Evolutionary conservation across 73 alveolate species (phyloP).

Genomic region (Blepharisma japonicum): DNA sequence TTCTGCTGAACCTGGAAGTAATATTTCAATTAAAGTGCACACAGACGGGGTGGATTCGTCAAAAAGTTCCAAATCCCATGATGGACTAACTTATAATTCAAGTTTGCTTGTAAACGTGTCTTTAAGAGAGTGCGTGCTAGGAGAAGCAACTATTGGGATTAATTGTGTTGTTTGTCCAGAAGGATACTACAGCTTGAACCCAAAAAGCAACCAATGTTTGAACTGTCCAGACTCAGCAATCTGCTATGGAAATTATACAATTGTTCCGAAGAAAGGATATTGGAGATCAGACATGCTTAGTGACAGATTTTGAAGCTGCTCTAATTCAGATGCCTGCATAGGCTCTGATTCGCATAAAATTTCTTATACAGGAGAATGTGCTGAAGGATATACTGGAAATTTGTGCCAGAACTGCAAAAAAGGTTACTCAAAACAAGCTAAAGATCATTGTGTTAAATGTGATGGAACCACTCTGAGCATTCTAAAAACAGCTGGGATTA

Average conservation of each 20-base stretch:
- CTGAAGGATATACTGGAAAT: constrained; percentile 49
- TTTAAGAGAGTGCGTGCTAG: background rate
- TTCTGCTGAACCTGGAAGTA: background rate
- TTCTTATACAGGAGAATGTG: constrained; percentile 39
- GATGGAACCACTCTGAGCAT: constrained; percentile 36
- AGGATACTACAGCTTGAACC: background rate
- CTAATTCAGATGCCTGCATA: constrained; percentile 40
- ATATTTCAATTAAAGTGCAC: background rate
- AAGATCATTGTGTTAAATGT: constrained; percentile 46
- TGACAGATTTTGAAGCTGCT: constrained; percentile 32
- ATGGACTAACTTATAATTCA: background rate
- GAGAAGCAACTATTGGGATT: background rate
- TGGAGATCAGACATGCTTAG: constrained; percentile 25
- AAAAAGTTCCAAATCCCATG: background rate
- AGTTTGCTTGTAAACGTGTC: background rate
- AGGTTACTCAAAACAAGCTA: constrained; percentile 41
- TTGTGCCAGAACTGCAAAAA: constrained; percentile 51
- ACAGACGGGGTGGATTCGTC: background rate
- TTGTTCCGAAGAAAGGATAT: background rate
- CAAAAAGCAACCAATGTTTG: background rate
- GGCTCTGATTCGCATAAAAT: constrained; percentile 24
- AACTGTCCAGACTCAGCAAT: background rate
- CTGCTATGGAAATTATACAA: background rate
- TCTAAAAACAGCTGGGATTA: constrained; percentile 37
- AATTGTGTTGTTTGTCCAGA: constrained; percentile 1